Evolutionary conservation across 2,329 filamentous ascomycete species (phyloP).

Genomic region (Botrytis elliptica): DNA sequence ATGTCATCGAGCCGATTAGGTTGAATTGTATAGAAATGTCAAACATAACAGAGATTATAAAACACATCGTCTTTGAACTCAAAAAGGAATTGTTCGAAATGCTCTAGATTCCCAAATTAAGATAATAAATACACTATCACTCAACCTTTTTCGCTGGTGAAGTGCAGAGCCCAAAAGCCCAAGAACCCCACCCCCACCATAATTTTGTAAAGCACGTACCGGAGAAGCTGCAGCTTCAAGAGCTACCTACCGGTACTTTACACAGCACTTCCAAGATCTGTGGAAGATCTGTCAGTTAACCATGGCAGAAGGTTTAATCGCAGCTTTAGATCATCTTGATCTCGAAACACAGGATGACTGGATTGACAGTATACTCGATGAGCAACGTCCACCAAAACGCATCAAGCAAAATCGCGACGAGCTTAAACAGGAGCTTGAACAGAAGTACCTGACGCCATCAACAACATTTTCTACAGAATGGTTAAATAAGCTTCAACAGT

Average conservation of each 20-base stretch:
- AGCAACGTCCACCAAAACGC: constrained; percentile 51
- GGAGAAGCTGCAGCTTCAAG: not conserved
- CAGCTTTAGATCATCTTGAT: constrained; percentile 52
- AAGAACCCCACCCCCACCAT: constrained; percentile 11
- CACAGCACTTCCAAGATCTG: not conserved
- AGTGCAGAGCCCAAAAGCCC: not conserved
- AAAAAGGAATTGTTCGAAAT: not conserved
- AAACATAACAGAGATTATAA: not conserved
- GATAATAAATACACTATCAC: not conserved
- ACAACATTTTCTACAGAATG: constrained; percentile 77
- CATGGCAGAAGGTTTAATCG: constrained; percentile 43
- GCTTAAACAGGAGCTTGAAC: constrained; percentile 69
- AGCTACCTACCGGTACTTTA: not conserved
- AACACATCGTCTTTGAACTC: not conserved
- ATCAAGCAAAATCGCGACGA: constrained; percentile 54
- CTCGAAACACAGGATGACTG: constrained; percentile 42
- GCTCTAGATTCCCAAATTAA: not conserved
- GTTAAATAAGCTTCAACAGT: constrained; percentile 86
- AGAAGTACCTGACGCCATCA: constrained; percentile 76
- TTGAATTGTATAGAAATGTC: not conserved
- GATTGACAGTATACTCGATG: constrained; percentile 61
- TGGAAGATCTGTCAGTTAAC: not conserved
- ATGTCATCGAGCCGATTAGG: not conserved
- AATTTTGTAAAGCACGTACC: constrained; percentile 7
- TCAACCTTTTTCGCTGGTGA: not conserved